Conservation (phyloP, 805 yeast species). For the Lachancea sp. region DNA sequence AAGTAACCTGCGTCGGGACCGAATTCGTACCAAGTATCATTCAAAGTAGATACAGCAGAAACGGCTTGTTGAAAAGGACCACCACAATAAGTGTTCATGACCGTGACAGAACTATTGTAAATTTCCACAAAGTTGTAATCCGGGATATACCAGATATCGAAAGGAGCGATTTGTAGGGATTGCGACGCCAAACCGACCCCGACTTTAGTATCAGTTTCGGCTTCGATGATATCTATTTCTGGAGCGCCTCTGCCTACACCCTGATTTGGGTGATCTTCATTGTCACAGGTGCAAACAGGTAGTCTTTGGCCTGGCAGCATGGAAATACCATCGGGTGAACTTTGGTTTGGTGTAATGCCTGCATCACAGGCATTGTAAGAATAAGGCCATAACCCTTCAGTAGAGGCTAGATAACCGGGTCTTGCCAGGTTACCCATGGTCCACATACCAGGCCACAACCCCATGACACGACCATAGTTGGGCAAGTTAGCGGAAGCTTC, state of each 20-base stretch:
- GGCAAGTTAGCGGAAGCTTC: constrained; percentile 77
- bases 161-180: constrained; percentile 87
- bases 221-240: constrained; percentile 90
- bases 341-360: constrained; percentile 91
- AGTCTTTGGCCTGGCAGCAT: constrained; percentile 81
- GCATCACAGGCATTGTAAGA: constrained; percentile 83
- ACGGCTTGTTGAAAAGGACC: constrained; percentile 94
- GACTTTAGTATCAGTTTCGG: constrained; percentile 53
- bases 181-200: constrained; percentile 78
- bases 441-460: constrained; percentile 97
- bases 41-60: constrained; percentile 73
- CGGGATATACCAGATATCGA: constrained; percentile 90
- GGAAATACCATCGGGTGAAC: constrained; percentile 82
- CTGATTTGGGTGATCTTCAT: constrained; percentile 79
- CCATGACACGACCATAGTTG: constrained; percentile 67
- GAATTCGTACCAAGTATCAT: constrained; percentile 73
- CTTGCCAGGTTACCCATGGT: constrained; percentile 88
- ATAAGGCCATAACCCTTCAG: constrained; percentile 96
- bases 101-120: constrained; percentile 58
- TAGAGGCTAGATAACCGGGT: constrained; percentile 80
- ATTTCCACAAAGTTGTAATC: constrained; percentile 77
- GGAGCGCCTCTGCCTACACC: constrained; percentile 94
- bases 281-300: constrained; percentile 70
- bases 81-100: constrained; percentile 84
- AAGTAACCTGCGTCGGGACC: constrained; percentile 47